phyloP scores from a whole-genome alignment of 768 basidiomycete species.

The Podaxis sp. region DNA sequence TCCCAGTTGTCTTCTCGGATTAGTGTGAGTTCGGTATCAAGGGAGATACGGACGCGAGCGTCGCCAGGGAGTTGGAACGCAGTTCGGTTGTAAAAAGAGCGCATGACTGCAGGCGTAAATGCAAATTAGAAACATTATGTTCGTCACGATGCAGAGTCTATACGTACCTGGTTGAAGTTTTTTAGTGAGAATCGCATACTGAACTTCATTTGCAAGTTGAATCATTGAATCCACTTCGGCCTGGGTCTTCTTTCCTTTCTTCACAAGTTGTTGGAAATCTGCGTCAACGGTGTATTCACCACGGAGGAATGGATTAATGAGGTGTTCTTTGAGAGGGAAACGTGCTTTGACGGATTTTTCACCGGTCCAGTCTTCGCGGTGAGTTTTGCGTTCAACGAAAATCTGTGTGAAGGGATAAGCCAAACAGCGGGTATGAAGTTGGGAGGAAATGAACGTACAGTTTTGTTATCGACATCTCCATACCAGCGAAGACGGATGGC shows the following conservation, averaged over 20 bases:
- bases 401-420: constrained; percentile 49
- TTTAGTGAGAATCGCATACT: constrained; percentile 84
- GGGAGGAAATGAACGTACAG: constrained; percentile 38
- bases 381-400: constrained; percentile 87
- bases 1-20: constrained; percentile 98
- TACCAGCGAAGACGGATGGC: constrained; percentile 98
- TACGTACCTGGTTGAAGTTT: constrained; percentile 76
- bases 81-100: constrained; percentile 98
- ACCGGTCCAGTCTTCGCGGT: constrained; percentile 99
- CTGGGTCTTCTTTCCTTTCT: constrained; percentile 90
- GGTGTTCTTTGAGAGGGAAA: constrained; percentile 92
- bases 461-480: constrained; percentile 81
- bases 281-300: constrained; percentile 93
- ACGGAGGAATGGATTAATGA: constrained; percentile 85
- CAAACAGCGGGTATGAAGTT: neutral
- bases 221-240: constrained; percentile 93
- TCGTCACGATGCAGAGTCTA: neutral
- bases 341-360: constrained; percentile 98
- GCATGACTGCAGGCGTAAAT: constrained; percentile 61
- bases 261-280: constrained; percentile 84
- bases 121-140: neutral
- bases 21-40: constrained; percentile 95
- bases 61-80: constrained; percentile 99
- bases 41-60: constrained; percentile 96
- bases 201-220: constrained; percentile 95